Evolutionary conservation across 2,329 filamentous ascomycete species (phyloP), one percentile per base, ranked within the genome.

Genomic region (Metarhizium rileyi): DNA sequence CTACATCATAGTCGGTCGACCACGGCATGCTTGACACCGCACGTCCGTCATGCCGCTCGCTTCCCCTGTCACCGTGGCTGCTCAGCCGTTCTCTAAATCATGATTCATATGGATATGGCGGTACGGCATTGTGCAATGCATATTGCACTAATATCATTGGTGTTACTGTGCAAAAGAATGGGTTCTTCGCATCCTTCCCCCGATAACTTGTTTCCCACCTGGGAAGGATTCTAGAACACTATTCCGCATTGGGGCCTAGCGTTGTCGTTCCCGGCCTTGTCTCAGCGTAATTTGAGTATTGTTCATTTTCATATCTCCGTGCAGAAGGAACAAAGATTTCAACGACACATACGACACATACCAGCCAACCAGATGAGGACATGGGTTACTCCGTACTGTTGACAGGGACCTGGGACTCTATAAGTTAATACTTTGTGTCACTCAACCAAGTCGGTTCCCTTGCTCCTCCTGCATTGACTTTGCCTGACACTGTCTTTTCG

Each of bases 141-240:
- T 20, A 22, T n/a, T 36, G 33, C n/a, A 36, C 16, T n/a, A 10
- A 8, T 36, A 16, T n/a, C 33, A 36, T 36, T 36, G 16, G 33
- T 16, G 33, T 36, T 16, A n/a, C n/a, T 36, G 33, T 36, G 33
- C 33, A 36, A 25, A 25, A 42, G 16, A 38, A 38, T 16, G 6
- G 38, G 38, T 42, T 20, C 30, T 33, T 33, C 12, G 10, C 10
- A 33, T 12, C 9, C 30, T 5, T 14, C 10, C n/a, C 38, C 18
- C 12, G 10, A 9, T 25, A 14, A 23, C 45, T 38, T 27, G 22
- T 47, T 47, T 47, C 45, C 45, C 30, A 27, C n/a, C 22, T 47
- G 23, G 45, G 45, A 25, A 47, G 26, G 22, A 26, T 47, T 47
- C 45, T 22, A 47, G 45, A 47, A 40, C 35, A 18, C 45, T 41